Evolutionary conservation across 345 rosid species (phyloP).

Genomic region (Ailanthus altissimus): DNA sequence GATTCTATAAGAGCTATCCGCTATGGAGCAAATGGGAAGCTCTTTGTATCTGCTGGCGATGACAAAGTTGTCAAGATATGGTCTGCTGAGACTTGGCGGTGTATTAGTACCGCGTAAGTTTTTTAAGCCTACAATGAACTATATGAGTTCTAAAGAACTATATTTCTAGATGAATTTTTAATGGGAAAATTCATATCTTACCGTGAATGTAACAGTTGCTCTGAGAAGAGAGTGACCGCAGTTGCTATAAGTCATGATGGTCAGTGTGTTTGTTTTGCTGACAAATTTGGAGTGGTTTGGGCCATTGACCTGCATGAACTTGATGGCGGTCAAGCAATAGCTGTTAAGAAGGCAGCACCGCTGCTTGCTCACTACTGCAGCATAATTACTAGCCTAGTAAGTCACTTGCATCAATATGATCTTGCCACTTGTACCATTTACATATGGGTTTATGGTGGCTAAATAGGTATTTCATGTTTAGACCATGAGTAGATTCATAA

Average conservation of each 20-base stretch:
- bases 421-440: background rate
- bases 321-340: constrained; percentile 36
- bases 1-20: constrained; percentile 87
- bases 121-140: background rate
- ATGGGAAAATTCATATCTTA: constrained; percentile 1
- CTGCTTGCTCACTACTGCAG: constrained; percentile 95
- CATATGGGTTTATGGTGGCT: background rate
- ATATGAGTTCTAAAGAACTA: background rate
- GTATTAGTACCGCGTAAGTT: constrained; percentile 69
- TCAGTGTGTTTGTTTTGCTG: constrained; percentile 74
- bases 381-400: constrained; percentile 86
- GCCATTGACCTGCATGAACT: constrained; percentile 56
- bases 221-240: constrained; percentile 93
- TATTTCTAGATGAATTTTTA: background rate
- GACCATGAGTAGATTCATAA: background rate
- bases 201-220: constrained; percentile 43
- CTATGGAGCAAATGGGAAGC: constrained; percentile 65
- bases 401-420: constrained; percentile 1
- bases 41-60: constrained; percentile 87
- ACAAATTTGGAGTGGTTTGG: constrained; percentile 98
- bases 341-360: constrained; percentile 58
- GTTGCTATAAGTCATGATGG: constrained; percentile 72
- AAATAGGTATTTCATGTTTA: background rate
- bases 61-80: constrained; percentile 91
- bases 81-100: constrained; percentile 77